Evolutionary conservation across 306 rosid species (phyloP).

Genomic region (Sphenostylis stenocarpa): DNA sequence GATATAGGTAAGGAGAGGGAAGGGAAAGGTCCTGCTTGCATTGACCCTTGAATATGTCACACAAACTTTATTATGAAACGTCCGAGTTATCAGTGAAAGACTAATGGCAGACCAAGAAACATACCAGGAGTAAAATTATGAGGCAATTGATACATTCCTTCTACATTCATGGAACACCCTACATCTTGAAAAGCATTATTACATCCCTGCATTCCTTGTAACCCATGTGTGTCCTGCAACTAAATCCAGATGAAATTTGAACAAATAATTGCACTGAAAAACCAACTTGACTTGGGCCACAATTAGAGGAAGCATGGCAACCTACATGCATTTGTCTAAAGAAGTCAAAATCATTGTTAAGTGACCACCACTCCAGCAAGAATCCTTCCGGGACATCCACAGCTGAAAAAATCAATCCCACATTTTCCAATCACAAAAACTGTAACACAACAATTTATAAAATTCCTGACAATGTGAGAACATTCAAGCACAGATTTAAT

Average conservation of each 20-base stretch:
- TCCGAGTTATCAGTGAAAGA: not conserved
- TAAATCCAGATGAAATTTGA: not conserved
- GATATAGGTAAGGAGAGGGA: no score
- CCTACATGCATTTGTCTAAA: conserved; percentile 14
- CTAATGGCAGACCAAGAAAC: not conserved
- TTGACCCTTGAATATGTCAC: not conserved
- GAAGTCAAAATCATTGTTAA: not conserved
- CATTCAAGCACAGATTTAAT: not conserved
- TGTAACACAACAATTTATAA: not conserved
- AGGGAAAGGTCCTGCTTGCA: not conserved
- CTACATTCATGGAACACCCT: not conserved
- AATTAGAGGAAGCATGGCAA: not conserved
- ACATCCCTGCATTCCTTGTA: not conserved
- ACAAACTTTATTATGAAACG: not conserved
- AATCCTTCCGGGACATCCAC: conserved; percentile 34
- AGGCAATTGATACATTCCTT: not conserved
- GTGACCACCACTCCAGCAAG: conserved; percentile 35
- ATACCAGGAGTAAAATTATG: not conserved
- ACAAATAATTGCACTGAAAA: not conserved
- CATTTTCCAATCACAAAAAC: not conserved
- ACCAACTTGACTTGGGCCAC: not conserved
- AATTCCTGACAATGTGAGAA: not conserved
- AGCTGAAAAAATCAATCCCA: conserved; percentile 27
- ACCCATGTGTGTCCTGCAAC: not conserved
- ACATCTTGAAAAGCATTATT: not conserved